These are phyloP conservation scores for Leccinum boreale DNA, from an alignment of 768 basidiomycete genomes.

Conservation along the genomic window DNA sequence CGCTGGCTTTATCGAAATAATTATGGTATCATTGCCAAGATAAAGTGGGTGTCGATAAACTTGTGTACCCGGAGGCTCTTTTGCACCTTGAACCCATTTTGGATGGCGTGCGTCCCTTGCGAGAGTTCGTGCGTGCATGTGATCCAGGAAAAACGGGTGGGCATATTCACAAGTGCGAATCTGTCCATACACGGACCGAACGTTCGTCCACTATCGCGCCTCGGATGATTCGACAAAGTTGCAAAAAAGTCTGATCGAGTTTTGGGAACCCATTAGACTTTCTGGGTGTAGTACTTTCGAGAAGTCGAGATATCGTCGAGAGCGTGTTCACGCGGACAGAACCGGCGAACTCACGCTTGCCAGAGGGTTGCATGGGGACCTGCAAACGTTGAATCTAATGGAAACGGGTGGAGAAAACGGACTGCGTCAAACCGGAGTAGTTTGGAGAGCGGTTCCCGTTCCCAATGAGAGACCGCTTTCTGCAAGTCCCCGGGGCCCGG, in stretches of 20 bases:
- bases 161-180: not conserved
- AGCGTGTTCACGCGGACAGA: not conserved
- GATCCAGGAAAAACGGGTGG: not conserved
- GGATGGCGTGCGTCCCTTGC: too few species aligned
- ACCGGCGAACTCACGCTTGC: not conserved
- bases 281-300: not conserved
- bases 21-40: not conserved
- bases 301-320: too few species aligned
- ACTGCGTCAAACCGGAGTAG: not conserved
- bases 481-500: not conserved
- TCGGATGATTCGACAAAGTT: not conserved
- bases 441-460: not conserved
- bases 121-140: not conserved
- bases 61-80: too few species aligned
- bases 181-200: not conserved
- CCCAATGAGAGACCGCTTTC: not conserved
- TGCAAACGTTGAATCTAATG: not conserved
- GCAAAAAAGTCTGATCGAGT: not conserved
- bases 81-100: not conserved
- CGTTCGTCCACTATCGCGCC: not conserved
- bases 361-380: not conserved
- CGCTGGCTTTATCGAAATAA: not conserved
- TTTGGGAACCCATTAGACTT: not conserved
- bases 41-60: too few species aligned
- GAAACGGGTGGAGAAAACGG: not conserved